phyloP scores from a whole-genome alignment of 441 rosid species.

The Populus hybrid region DNA sequence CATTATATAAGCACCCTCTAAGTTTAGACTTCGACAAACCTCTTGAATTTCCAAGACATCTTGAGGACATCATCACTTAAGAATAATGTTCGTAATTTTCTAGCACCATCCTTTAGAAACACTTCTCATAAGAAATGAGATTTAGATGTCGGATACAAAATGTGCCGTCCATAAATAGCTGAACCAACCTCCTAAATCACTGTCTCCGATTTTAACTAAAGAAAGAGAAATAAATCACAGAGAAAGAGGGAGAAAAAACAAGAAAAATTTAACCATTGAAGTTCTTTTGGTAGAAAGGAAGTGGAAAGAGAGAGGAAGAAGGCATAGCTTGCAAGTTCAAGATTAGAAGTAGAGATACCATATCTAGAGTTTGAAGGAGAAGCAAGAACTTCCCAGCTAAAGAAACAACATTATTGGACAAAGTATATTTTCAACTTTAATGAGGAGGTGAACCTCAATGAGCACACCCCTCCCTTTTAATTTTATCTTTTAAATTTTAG shows the following conservation, averaged over 20 bases:
- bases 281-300: too few relatives aligned
- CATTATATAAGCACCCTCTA: neutral
- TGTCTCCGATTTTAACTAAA: neutral
- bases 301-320: too few relatives aligned
- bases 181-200: neutral
- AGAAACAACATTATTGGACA: too few relatives aligned
- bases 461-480: neutral
- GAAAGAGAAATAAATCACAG: neutral
- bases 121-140: neutral
- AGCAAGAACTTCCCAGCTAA: too few relatives aligned
- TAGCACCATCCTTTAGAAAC: neutral
- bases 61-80: neutral
- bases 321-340: too few relatives aligned
- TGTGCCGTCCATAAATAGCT: neutral
- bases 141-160: neutral
- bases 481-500: too few relatives aligned
- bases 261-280: too few relatives aligned
- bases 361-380: too few relatives aligned
- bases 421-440: too few relatives aligned
- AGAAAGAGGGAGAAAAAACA: too few relatives aligned
- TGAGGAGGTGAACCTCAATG: neutral
- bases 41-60: neutral
- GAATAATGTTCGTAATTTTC: neutral
- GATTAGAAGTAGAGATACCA: too few relatives aligned
- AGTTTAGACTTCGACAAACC: constrained; percentile 5